Conservation (phyloP, 345 rosid species). For the Euphorbia peplus region DNA sequence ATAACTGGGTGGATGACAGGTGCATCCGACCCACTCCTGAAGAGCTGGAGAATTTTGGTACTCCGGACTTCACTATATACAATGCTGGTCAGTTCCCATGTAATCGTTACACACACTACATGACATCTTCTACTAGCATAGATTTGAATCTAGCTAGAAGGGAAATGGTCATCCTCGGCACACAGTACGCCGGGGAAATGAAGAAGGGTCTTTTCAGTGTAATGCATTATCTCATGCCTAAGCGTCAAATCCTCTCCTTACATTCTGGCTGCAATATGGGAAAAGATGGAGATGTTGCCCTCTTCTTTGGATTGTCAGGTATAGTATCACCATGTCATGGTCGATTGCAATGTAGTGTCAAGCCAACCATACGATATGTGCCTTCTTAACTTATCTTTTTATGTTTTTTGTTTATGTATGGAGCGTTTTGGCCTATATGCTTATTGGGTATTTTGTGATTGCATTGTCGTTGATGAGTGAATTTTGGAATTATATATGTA, state of each 20-base stretch:
- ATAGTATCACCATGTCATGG: slow-evolving; percentile 41
- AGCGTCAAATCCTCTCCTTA: slow-evolving; percentile 86
- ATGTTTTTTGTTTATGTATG: background rate
- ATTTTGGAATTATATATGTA: slow-evolving; percentile 21
- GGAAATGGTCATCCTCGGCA: slow-evolving; percentile 99
- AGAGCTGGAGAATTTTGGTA: slow-evolving; percentile 97
- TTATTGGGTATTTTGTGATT: background rate
- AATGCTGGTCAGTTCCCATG: slow-evolving; percentile 99
- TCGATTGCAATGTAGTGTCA: slow-evolving; percentile 25
- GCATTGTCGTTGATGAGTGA: slow-evolving; percentile 18
- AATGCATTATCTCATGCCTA: slow-evolving; percentile 99
- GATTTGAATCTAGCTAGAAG: slow-evolving; percentile 86
- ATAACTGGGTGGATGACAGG: slow-evolving; percentile 84
- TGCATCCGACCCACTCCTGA: slow-evolving; percentile 95
- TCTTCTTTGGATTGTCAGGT: slow-evolving; percentile 99
- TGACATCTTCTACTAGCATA: slow-evolving; percentile 98
- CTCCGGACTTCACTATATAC: slow-evolving; percentile 98
- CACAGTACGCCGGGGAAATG: slow-evolving; percentile 99
- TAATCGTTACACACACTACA: slow-evolving; percentile 96
- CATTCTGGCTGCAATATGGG: slow-evolving; percentile 99
- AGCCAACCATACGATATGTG: slow-evolving; percentile 31
- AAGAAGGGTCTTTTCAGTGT: slow-evolving; percentile 98
- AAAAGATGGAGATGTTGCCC: slow-evolving; percentile 96
- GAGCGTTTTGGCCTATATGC: background rate
- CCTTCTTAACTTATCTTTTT: slow-evolving; percentile 10